A percentile compares a stretch with the other conserved stretches of the same genome.
These are phyloP conservation scores for Tilletia walkeri DNA, from an alignment of 1,284 basidiomycete species.

Conservation along the genomic window DNA sequence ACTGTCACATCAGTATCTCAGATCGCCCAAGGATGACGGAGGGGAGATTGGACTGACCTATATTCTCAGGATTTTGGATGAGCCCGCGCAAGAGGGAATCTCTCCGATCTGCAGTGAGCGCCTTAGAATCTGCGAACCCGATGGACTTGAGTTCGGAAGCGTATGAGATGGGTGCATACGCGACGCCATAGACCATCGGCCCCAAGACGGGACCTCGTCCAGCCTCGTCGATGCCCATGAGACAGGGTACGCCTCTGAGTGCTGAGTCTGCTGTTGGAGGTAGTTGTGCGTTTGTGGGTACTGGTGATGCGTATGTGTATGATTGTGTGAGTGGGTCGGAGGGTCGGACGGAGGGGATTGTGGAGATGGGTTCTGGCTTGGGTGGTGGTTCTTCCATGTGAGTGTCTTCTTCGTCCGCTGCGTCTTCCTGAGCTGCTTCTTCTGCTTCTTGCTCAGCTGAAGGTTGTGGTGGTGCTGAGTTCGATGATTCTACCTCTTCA, in stretches of 20 bases:
- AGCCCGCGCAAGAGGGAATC: constrained; percentile 51
- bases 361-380: constrained; percentile 19
- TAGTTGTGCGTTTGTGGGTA: constrained; percentile 21
- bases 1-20: not conserved
- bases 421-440: not conserved
- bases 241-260: constrained; percentile 36
- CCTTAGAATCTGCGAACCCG: constrained; percentile 95
- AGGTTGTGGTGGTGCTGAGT: not conserved
- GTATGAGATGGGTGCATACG: constrained; percentile 79
- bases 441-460: not conserved
- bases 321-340: constrained; percentile 24
- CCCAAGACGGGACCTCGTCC: constrained; percentile 90
- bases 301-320: constrained; percentile 31
- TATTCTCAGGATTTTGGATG: constrained; percentile 32
- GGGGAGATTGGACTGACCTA: constrained; percentile 58
- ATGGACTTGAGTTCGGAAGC: constrained; percentile 71
- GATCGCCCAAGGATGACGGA: not conserved
- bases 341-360: constrained; percentile 32
- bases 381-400: too few relatives aligned
- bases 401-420: constrained; percentile 16
- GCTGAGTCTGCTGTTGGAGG: not conserved
- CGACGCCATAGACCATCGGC: constrained; percentile 91
- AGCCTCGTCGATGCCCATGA: constrained; percentile 89
- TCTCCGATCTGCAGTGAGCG: constrained; percentile 66
- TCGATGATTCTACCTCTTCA: not conserved